These are phyloP conservation scores for Sugiyamaella neomexicana DNA, from an alignment of 1,139 yeast genomes.

Conservation along the genomic window DNA sequence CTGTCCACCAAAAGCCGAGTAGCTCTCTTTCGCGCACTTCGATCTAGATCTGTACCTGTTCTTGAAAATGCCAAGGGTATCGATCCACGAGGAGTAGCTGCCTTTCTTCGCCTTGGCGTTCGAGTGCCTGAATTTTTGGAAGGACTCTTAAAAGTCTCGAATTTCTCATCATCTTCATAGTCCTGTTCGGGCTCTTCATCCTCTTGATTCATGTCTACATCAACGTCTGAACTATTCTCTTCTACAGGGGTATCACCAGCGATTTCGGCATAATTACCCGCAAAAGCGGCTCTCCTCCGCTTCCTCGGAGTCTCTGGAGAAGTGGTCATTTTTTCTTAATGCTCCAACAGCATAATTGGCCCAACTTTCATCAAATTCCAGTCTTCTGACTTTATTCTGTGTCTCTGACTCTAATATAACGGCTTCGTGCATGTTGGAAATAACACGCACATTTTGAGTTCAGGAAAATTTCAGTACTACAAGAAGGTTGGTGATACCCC, in stretches of 20 bases:
- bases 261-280: conserved; percentile 24
- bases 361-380: no score
- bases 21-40: conserved; percentile 55
- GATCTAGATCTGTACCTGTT: conserved; percentile 44
- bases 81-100: conserved; percentile 15
- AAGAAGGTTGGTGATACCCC: neutral
- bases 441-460: neutral
- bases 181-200: conserved; percentile 13
- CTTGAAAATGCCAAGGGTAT: conserved; percentile 16
- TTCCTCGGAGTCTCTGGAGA: conserved; percentile 22
- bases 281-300: conserved; percentile 24
- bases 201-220: conserved; percentile 14
- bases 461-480: neutral
- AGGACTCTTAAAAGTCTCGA: conserved; percentile 18
- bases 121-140: conserved; percentile 15
- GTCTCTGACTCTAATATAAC: no score
- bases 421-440: neutral
- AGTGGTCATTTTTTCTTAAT: neutral
- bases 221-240: conserved; percentile 18
- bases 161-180: conserved; percentile 18
- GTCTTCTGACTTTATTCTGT: no score
- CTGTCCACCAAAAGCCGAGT: conserved; percentile 41
- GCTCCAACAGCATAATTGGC: neutral
- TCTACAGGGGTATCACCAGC: conserved; percentile 3
- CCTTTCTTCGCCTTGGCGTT: conserved; percentile 1